Base-by-base conservation (phyloP, 139 green algal species). In the Chlorella vulgaris region DNA sequence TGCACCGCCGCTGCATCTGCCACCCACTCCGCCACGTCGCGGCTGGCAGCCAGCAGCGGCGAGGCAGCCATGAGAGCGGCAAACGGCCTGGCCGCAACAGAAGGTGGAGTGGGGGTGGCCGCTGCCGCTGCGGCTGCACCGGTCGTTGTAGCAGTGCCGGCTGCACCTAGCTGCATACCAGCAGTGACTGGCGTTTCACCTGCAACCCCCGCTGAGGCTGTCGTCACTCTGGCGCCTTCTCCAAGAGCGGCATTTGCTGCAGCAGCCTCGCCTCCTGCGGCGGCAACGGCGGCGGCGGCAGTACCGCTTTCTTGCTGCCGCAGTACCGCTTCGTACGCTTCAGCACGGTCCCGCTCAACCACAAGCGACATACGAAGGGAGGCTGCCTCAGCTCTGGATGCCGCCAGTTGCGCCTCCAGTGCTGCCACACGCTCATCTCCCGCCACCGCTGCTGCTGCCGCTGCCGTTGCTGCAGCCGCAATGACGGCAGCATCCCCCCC, bases 31-130 rank as follows among this genome's bases (percentile, higher is more conserved):
- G 51, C 73, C 53, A 79, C 73, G 4, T 15, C 35, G 7, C 73
- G 73, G 35, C 53, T 79, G 50, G 73, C 73, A 29, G 73, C 58
- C 73, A 79, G 73, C 73, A 79, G 33, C 10, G 73, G 73, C 1
- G 73, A 79, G 35, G 73, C 69, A 13, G 50, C 73, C 35, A 79
- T 50, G 26, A 79, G 62, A 2, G 73, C 53, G 5, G 51, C 47
- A 28, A 47, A 78, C 29, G 70, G 70, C 3, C 53, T 19, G 33
- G 31, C 70, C 15, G 55, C 55, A 31, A 21, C 55, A 28, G 22
- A 5, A 29, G 18, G 15, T 15, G 18, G 15, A 15, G 22, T 5
- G 22, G 18, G 15, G 18, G 55, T 31, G 21, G 18, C 55, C n/a
- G 55, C 18, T n/a, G 55, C 5, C 18, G 55, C 21, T 15, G 55